These are phyloP conservation scores for Boeremia exigua DNA, from an alignment of 2,329 filamentous ascomycete genomes.

Conservation along the genomic window DNA sequence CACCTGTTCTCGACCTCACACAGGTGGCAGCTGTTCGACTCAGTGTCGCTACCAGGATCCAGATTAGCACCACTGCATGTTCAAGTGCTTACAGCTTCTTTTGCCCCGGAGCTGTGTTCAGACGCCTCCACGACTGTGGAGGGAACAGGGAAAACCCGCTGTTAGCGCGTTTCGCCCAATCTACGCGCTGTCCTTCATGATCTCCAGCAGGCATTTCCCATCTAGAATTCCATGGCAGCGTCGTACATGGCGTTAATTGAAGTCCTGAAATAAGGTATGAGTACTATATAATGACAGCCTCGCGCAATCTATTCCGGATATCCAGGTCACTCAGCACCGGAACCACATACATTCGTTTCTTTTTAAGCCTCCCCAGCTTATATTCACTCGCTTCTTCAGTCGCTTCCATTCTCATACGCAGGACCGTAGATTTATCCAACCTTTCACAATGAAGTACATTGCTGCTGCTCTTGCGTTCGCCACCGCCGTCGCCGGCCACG, in stretches of 20 bases:
- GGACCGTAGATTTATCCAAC: conserved; percentile 12
- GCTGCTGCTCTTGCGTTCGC: conserved; percentile 35
- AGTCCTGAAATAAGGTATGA: conserved; percentile 27
- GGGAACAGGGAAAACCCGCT: conserved; percentile 5
- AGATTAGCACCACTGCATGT: background rate
- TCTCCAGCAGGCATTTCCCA: conserved; percentile 27
- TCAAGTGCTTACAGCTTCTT: background rate
- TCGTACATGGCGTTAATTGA: conserved; percentile 20
- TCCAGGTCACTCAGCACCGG: conserved; percentile 25
- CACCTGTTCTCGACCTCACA: background rate
- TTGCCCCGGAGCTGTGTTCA: conserved; percentile 5
- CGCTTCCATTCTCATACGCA: conserved; percentile 13
- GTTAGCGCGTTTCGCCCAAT: conserved; percentile 43
- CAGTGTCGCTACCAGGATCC: background rate
- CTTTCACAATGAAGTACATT: conserved; percentile 43
- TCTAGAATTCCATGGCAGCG: conserved; percentile 27
- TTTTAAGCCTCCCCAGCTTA: conserved; percentile 19
- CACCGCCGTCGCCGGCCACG: conserved; percentile 41
- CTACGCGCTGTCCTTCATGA: conserved; percentile 36
- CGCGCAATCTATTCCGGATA: conserved; percentile 28
- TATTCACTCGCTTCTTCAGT: conserved; percentile 19
- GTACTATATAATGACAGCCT: conserved; percentile 26
- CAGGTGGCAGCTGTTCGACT: background rate
- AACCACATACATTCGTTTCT: conserved; percentile 24
- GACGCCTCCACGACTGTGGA: background rate